Evolutionary conservation across 2,329 filamentous ascomycete species (phyloP).

Genomic region (Pseudopyricularia javanii): DNA sequence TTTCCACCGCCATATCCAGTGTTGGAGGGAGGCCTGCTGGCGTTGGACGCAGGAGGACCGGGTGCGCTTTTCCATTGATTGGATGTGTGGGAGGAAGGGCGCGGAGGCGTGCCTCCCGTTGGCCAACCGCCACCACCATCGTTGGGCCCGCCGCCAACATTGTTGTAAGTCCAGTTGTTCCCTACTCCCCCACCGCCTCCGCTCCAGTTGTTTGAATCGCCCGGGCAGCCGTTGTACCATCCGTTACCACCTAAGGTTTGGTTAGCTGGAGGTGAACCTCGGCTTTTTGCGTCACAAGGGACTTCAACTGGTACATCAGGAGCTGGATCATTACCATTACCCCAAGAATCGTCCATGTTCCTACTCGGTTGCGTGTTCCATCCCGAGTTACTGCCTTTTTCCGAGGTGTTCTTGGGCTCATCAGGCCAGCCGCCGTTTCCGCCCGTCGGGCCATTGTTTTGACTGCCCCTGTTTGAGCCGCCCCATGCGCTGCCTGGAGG

Average conservation of each 20-base stretch:
- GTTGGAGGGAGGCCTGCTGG: not conserved
- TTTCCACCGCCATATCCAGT: not conserved
- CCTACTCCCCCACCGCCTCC: not conserved
- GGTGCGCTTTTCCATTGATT: not conserved
- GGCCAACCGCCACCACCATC: not conserved
- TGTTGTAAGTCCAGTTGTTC: not conserved
- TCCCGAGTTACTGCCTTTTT: not conserved
- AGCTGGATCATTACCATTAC: not conserved
- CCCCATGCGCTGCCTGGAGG: not conserved
- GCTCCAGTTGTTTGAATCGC: not conserved
- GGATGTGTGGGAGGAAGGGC: not conserved
- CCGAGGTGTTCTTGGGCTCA: not conserved
- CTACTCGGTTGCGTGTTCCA: not conserved
- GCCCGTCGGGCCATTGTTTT: not conserved
- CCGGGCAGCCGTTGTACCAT: not conserved
- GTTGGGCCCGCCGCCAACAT: not conserved
- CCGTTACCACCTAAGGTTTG: not conserved
- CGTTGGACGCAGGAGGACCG: not conserved
- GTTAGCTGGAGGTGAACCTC: not conserved
- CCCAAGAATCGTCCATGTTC: not conserved
- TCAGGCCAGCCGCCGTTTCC: conserved; percentile 3
- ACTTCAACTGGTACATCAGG: not conserved
- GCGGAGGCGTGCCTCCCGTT: not conserved
- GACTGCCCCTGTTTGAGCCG: not conserved
- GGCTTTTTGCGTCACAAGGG: not conserved